Conservation (phyloP, 371 early-diverging fungal genomes). For the Basidiobolus meristosporus region DNA sequence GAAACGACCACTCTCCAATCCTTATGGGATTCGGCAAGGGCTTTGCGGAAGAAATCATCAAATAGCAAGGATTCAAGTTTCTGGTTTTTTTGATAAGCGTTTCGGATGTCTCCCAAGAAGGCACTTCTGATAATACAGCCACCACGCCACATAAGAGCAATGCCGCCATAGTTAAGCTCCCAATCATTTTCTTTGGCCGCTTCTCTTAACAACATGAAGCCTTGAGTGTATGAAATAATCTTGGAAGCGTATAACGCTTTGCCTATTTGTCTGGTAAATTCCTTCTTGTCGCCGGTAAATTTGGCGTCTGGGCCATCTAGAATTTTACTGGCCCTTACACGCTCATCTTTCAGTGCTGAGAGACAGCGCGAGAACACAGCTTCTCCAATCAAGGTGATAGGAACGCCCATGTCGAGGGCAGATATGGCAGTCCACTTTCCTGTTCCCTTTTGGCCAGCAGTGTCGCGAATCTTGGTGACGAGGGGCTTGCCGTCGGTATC, state of each 20-base stretch:
- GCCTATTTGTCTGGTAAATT: constrained; percentile 70
- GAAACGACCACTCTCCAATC: constrained; percentile 83
- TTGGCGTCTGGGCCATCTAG: constrained; percentile 48
- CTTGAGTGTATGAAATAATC: constrained; percentile 97
- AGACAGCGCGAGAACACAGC: constrained; percentile 95
- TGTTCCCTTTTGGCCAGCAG: constrained; percentile 98
- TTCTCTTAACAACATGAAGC: constrained; percentile 96
- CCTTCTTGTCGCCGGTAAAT: constrained; percentile 62
- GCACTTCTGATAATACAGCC: too few relatives aligned
- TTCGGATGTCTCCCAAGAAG: constrained; percentile 91
- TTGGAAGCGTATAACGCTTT: constrained; percentile 94
- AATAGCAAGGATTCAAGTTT: constrained; percentile 73
- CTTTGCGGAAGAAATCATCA: constrained; percentile 87
- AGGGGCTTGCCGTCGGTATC: constrained; percentile 69
- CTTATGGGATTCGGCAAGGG: constrained; percentile 60
- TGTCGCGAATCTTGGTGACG: constrained; percentile 90
- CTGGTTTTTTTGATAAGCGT: constrained; percentile 76
- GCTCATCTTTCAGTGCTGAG: constrained; percentile 87
- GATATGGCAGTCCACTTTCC: constrained; percentile 97
- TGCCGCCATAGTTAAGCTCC: constrained; percentile 89
- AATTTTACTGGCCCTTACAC: constrained; percentile 73
- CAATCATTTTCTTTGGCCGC: constrained; percentile 83
- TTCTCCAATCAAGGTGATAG: constrained; percentile 92
- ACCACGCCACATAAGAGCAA: too few relatives aligned
- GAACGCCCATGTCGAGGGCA: constrained; percentile 83